These are phyloP conservation scores for Fistulifera solaris DNA, from an alignment of 108 stramenopile genomes.

Conservation along the genomic window DNA sequence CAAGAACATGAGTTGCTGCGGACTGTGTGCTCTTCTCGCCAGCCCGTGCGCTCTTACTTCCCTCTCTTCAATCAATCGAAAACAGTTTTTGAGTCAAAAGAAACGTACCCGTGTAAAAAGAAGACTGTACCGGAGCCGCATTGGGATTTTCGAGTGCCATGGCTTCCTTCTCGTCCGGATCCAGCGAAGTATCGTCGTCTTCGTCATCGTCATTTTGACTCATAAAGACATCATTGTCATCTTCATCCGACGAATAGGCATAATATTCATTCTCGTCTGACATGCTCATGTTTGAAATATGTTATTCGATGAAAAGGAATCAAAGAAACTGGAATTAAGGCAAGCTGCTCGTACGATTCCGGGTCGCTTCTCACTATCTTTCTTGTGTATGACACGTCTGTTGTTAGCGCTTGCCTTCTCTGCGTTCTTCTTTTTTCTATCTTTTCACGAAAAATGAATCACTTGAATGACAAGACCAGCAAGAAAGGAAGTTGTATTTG, in stretches of 20 bases:
- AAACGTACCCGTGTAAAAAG: slow-evolving; percentile 2
- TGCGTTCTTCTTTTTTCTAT: too few species aligned
- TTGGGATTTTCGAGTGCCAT: slow-evolving; percentile 5
- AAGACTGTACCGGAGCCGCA: slow-evolving; percentile 1
- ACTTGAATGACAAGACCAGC: too few species aligned
- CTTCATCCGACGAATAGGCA: slow-evolving; percentile 2
- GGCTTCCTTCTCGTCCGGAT: slow-evolving; percentile 1
- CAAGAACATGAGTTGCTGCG: too few species aligned
- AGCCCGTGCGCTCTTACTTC: too few species aligned
- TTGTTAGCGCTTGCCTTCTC: too few species aligned
- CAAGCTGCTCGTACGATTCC: slow-evolving; percentile 3
- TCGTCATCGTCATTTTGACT: slow-evolving; percentile 1
- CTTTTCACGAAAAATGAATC: too few species aligned
- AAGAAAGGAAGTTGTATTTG: too few species aligned
- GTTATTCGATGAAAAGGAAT: slow-evolving; percentile 2
- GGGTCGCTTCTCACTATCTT: too few species aligned
- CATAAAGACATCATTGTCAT: background rate
- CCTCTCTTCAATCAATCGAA: too few species aligned
- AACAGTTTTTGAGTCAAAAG: too few species aligned
- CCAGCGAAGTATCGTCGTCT: slow-evolving; percentile 4
- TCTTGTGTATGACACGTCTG: too few species aligned
- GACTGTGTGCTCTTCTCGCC: too few species aligned
- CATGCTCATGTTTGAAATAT: background rate
- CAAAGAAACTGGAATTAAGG: slow-evolving; percentile 3
- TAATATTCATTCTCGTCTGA: slow-evolving; percentile 1